Evolutionary conservation across 768 basidiomycete species (phyloP).

Genomic region (Mycena haematopus): DNA sequence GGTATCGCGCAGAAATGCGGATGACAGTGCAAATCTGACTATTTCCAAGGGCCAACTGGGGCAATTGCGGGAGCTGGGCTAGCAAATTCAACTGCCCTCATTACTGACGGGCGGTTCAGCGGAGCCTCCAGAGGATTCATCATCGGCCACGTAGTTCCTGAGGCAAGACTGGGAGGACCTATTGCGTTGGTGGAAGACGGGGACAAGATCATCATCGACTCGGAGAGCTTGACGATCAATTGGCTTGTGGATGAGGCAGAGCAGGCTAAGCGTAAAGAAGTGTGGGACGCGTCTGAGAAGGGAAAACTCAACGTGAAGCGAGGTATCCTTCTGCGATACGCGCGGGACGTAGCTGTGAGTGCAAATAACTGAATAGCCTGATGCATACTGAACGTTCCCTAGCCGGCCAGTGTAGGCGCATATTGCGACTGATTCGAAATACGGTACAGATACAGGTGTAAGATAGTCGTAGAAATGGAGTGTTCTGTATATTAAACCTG

Average conservation of each 20-base stretch:
- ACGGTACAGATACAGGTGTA: constrained; percentile 4
- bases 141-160: constrained; percentile 63
- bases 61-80: constrained; percentile 88
- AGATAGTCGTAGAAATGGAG: constrained; percentile 19
- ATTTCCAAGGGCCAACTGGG: constrained; percentile 69
- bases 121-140: constrained; percentile 71
- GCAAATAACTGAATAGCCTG: background rate
- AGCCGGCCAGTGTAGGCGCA: constrained; percentile 85
- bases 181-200: constrained; percentile 89
- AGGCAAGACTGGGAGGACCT: constrained; percentile 81
- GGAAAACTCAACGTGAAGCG: constrained; percentile 69
- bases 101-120: constrained; percentile 91
- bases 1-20: constrained; percentile 34
- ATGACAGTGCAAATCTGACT: background rate
- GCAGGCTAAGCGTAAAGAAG: constrained; percentile 60
- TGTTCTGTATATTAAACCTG: constrained; percentile 11
- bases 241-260: constrained; percentile 78
- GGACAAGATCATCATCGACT: constrained; percentile 78
- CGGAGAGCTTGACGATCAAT: constrained; percentile 66
- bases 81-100: constrained; percentile 75
- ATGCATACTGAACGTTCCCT: constrained; percentile 16
- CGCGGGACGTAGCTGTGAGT: constrained; percentile 85
- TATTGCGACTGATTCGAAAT: constrained; percentile 69
- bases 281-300: constrained; percentile 76
- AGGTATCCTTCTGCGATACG: constrained; percentile 81